Base-by-base conservation (phyloP, 805 yeast genomes). In the Ascoidea tarda region DNA sequence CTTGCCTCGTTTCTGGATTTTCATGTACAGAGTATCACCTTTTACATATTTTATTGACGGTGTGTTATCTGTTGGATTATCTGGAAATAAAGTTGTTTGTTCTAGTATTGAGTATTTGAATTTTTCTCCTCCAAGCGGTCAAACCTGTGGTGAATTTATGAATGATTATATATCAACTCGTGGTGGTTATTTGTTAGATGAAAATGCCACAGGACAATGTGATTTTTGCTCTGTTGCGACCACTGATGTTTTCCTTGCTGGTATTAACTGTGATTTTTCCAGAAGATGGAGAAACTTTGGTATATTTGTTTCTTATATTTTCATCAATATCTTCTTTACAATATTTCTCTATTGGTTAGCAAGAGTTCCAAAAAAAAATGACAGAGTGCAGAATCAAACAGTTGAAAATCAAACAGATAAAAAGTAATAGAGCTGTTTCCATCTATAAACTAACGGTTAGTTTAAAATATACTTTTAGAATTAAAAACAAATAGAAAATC, bases 1-100 rank as follows among this genome's bases (percentile, higher is more conserved):
- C 38, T 62, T 82, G 70, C 85, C 85, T 33, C 79, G 87, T n/a
- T 86, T 86, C 72, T 82, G 90, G 89, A 70, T 75, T 48, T 84
- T 83, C 72, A 81, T 84, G 87, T 84, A 83, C 72, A 72, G 89
- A 63, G 75, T 72, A 16, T 78, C 83, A 31, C 91, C 93, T 16
- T 69, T 82, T 57, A 81, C 88, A 1, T 85, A 84, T 58, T 73
- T 82, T 68, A 69, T 84, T 51, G 68, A 72, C 16, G 81, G 79
- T 47, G 64, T 78, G 59, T 63, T 82, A 52, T 66, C 79, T 46
- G 69, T 76, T 51, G 85, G 81, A 57, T 66, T 82, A 58, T 83
- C 81, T 48, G 73, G 73, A 54, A 68, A 69, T 6, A 51, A 59
- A 0, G 77, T 81, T 49, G 54, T 53, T 0, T 83, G 89, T 65